Conservation (phyloP, 257 asterid genomes). For the Linderniella brevidens region DNA sequence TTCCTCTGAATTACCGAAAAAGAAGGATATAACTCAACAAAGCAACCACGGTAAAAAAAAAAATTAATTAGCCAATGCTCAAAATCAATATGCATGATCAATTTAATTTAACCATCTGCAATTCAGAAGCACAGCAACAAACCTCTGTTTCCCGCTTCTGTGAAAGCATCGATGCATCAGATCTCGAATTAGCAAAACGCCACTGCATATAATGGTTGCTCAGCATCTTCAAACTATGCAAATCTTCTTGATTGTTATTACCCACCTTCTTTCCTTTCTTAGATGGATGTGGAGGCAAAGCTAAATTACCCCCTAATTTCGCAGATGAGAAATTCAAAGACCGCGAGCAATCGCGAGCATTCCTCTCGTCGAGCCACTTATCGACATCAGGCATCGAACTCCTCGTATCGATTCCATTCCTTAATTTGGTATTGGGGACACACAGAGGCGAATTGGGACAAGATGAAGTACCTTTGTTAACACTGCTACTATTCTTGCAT, state of each 20-base stretch:
- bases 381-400: slow-evolving; percentile 44
- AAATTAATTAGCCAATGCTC: too few species aligned
- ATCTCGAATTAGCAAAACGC: slow-evolving; percentile 53
- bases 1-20: slow-evolving; percentile 19
- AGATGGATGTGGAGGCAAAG: slow-evolving; percentile 52
- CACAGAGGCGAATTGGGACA: slow-evolving; percentile 45
- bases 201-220: slow-evolving; percentile 46
- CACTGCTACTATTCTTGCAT: slow-evolving; percentile 11
- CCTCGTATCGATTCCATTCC: slow-evolving; percentile 18
- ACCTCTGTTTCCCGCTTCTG: slow-evolving; percentile 47
- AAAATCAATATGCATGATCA: too few species aligned
- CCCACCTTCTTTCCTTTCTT: slow-evolving; percentile 31
- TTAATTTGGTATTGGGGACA: slow-evolving; percentile 15
- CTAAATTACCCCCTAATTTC: slow-evolving; percentile 10
- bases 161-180: slow-evolving; percentile 26
- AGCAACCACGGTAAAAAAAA: background rate
- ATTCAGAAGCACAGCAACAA: slow-evolving; percentile 6
- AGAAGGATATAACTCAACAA: background rate
- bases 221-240: slow-evolving; percentile 43
- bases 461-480: slow-evolving; percentile 18
- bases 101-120: too few species aligned
- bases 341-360: slow-evolving; percentile 23
- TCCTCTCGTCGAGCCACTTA: slow-evolving; percentile 34
- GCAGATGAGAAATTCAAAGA: slow-evolving; percentile 36
- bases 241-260: slow-evolving; percentile 31